These are phyloP conservation scores for Kodamaea anthophila DNA, from an alignment of 1,139 yeast species.

Conservation along the genomic window DNA sequence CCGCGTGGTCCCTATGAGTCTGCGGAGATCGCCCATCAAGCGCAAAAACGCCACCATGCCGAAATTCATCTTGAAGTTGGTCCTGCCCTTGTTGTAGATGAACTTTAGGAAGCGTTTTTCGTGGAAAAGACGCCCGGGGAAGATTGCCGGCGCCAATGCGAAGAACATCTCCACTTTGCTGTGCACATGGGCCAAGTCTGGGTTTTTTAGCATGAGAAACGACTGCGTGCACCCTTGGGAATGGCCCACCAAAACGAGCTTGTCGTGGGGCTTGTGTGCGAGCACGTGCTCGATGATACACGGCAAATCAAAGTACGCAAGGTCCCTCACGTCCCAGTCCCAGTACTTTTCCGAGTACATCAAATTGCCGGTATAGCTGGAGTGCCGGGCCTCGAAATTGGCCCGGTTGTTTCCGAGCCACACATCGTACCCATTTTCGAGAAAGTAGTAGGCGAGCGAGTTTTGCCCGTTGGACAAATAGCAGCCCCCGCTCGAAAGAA, in stretches of 20 bases:
- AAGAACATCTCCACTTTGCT: constrained; percentile 59
- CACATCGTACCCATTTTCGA: constrained; percentile 69
- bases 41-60: constrained; percentile 61
- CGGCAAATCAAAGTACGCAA: constrained; percentile 75
- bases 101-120: constrained; percentile 53
- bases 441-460: constrained; percentile 63
- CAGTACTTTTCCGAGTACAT: constrained; percentile 51
- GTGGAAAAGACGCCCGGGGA: constrained; percentile 68
- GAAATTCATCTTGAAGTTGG: constrained; percentile 42
- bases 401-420: constrained; percentile 94
- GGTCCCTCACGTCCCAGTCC: constrained; percentile 84
- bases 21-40: constrained; percentile 47
- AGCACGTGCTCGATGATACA: constrained; percentile 61
- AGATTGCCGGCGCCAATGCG: constrained; percentile 86
- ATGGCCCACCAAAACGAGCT: constrained; percentile 68
- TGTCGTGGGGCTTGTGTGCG: constrained; percentile 33
- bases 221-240: constrained; percentile 93
- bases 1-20: constrained; percentile 35
- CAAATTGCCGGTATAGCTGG: constrained; percentile 28
- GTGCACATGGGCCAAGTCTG: constrained; percentile 25
- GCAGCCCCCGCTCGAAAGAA: constrained; percentile 81
- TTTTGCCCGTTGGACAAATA: constrained; percentile 72
- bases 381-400: constrained; percentile 69
- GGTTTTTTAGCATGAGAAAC: constrained; percentile 48
- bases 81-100: constrained; percentile 36